These are phyloP conservation scores for Francoa sonchifolia DNA, from an alignment of 441 rosid species.

Conservation along the genomic window DNA sequence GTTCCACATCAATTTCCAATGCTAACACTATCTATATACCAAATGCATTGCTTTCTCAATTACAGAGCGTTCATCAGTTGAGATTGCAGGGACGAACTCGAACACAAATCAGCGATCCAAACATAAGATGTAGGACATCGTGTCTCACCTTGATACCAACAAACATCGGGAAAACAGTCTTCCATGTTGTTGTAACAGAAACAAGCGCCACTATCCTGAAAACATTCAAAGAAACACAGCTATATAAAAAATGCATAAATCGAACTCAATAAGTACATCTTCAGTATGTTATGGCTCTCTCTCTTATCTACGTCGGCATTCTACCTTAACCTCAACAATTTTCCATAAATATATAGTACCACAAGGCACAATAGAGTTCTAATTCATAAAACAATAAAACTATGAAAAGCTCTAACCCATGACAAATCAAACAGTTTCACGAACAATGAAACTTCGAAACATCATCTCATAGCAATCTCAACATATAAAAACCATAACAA, in stretches of 20 bases:
- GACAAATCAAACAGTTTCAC: slow-evolving; percentile 1
- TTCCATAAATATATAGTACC: too few relatives aligned
- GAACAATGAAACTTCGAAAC: slow-evolving; percentile 7
- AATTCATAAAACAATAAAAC: too few relatives aligned
- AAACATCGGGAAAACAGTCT: slow-evolving; percentile 7
- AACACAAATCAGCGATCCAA: slow-evolving; percentile 10
- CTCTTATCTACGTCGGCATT: too few relatives aligned
- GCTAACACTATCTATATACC: slow-evolving; percentile 10
- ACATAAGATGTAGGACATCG: slow-evolving; percentile 3
- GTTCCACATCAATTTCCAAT: slow-evolving; percentile 4
- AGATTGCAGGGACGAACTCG: slow-evolving; percentile 3
- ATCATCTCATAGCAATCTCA: slow-evolving; percentile 4
- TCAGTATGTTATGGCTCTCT: too few relatives aligned
- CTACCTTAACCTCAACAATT: too few relatives aligned
- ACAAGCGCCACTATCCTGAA: slow-evolving; percentile 17
- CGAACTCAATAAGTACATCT: too few relatives aligned
- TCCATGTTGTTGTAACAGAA: slow-evolving; percentile 5
- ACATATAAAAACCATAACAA: not conserved
- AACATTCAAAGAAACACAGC: slow-evolving; percentile 2
- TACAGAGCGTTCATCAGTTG: slow-evolving; percentile 14
- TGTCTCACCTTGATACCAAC: slow-evolving; percentile 8
- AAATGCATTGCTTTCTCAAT: slow-evolving; percentile 9
- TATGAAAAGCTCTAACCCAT: too few relatives aligned
- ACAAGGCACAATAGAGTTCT: too few relatives aligned
- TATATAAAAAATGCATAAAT: not conserved